These are phyloP conservation scores for Trichoderma sp. DNA, from an alignment of 2,329 filamentous ascomycete genomes.

Conservation along the genomic window DNA sequence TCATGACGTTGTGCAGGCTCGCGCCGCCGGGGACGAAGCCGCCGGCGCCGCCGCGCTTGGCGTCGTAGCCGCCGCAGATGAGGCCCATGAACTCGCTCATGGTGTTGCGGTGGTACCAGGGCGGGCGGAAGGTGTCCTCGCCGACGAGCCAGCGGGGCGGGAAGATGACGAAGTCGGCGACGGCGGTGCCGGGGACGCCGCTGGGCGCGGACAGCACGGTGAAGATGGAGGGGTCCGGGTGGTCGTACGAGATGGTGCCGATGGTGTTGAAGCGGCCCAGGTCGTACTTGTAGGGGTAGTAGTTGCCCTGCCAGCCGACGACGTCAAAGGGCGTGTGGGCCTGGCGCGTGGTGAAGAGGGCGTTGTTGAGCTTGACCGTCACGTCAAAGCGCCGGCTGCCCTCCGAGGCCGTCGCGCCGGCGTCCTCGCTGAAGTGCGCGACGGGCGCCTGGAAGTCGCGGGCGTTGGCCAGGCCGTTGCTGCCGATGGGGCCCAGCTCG, in stretches of 20 bases:
- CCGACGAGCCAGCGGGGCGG: constrained; percentile 71
- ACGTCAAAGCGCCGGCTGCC: constrained; percentile 50
- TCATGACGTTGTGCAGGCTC: constrained; percentile 71
- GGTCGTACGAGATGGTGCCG: constrained; percentile 72
- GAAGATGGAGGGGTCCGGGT: constrained; percentile 79
- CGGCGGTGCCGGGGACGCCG: constrained; percentile 61
- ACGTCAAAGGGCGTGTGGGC: constrained; percentile 76
- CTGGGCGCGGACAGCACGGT: constrained; percentile 69
- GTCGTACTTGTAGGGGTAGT: constrained; percentile 82
- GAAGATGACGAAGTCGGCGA: constrained; percentile 75
- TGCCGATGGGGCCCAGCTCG: constrained; percentile 72
- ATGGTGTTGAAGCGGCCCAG: constrained; percentile 75
- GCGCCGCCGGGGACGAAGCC: constrained; percentile 62
- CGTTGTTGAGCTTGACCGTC: constrained; percentile 65
- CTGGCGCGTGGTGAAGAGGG: constrained; percentile 66
- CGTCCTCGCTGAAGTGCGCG: constrained; percentile 68
- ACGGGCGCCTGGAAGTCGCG: constrained; percentile 75
- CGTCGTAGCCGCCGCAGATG: constrained; percentile 61
- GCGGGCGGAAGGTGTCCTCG: constrained; percentile 71
- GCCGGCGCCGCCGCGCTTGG: constrained; percentile 55
- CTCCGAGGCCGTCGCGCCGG: constrained; percentile 44
- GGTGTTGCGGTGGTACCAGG: constrained; percentile 73
- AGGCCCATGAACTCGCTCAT: constrained; percentile 69
- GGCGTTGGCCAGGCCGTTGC: constrained; percentile 72
- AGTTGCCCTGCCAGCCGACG: constrained; percentile 79